Percentiles rank a stretch among this genome's conserved stretches.
These are phyloP conservation scores for Citrus sinensis DNA, from an alignment of 345 rosid species.

Conservation along the genomic window DVS_A1.0 CM039166.1:18214001-18214500, in stretches of 20 bases:
- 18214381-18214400: neutral
- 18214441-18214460: slow-evolving; percentile 77
- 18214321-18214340: neutral
- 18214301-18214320: slow-evolving; percentile 77
- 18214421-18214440: neutral
- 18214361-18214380: slow-evolving; percentile 8
- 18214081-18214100: neutral
- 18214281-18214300: slow-evolving; percentile 88
- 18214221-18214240: slow-evolving; percentile 84
- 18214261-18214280: slow-evolving; percentile 78
- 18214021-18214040: no score
- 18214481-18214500: slow-evolving; percentile 94
- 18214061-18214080: neutral
- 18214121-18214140: neutral
- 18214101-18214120: neutral
- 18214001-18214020: no score
- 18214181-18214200: neutral
- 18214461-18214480: slow-evolving; percentile 94
- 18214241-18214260: slow-evolving; percentile 95
- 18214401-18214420: neutral
- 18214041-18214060: neutral
- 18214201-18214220: slow-evolving; percentile 53
- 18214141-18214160: neutral
- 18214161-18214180: neutral
- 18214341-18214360: neutral